A percentile compares a stretch with the other conserved stretches of the same genome.
Evolutionary conservation across 345 rosid genomes (phyloP).

Genomic region (Eucalyptus curtisii): DNA sequence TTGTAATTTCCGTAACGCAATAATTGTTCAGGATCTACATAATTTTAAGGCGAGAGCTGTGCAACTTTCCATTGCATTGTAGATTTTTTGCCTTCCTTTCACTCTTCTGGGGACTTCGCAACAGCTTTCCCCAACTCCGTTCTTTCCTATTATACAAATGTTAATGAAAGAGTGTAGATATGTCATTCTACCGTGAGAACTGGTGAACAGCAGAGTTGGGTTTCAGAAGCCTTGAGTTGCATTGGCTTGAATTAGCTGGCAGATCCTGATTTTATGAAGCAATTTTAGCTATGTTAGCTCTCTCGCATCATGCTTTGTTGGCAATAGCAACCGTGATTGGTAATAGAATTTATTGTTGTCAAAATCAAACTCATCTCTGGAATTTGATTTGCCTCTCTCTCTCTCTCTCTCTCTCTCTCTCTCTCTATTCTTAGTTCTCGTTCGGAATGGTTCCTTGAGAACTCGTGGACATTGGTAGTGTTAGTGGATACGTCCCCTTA

Average conservation of each 20-base stretch:
- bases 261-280: neutral
- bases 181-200: neutral
- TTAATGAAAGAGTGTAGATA: neutral
- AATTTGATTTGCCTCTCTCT: neutral
- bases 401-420: neutral
- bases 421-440: neutral
- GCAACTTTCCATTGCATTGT: neutral
- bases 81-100: neutral
- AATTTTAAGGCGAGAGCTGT: neutral
- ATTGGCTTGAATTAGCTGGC: neutral
- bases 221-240: neutral
- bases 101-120: neutral
- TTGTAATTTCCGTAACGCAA: neutral
- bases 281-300: neutral
- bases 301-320: neutral
- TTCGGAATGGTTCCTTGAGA: neutral
- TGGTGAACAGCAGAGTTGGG: neutral
- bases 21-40: neutral
- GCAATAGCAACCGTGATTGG: neutral
- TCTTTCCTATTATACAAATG: neutral
- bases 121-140: neutral
- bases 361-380: neutral
- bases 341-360: neutral
- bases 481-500: neutral
- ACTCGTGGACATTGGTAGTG: neutral